Conservation (phyloP, 1,284 basidiomycete species). For the Apiotrichum gamsii region DNA sequence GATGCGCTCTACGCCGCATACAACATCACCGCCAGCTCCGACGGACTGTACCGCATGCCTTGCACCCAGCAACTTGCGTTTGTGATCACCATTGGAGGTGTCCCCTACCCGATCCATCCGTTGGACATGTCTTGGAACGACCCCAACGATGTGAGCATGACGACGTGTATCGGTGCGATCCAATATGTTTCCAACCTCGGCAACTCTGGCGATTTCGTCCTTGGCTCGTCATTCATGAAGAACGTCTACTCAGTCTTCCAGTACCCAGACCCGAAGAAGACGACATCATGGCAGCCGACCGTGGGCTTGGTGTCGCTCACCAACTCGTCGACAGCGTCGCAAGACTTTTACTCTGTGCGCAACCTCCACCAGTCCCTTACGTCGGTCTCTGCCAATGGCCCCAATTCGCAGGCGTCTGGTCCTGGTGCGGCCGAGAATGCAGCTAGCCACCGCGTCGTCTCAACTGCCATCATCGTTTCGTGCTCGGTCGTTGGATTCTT, state of each 20-base stretch:
- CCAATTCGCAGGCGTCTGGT: constrained; percentile 2
- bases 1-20: constrained; percentile 39
- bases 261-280: constrained; percentile 36
- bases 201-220: constrained; percentile 40
- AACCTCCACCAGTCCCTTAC: constrained; percentile 30
- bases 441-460: constrained; percentile 19
- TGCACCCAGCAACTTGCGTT: constrained; percentile 39
- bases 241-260: constrained; percentile 47
- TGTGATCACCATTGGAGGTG: constrained; percentile 37
- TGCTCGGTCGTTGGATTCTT: constrained; percentile 41
- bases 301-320: constrained; percentile 42
- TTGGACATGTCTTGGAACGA: constrained; percentile 45
- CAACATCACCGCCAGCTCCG: constrained; percentile 30
- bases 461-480: constrained; percentile 36
- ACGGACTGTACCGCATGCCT: constrained; percentile 42
- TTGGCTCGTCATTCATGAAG: constrained; percentile 44
- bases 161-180: constrained; percentile 41
- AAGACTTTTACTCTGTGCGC: constrained; percentile 46
- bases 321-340: constrained; percentile 35
- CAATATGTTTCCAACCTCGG: constrained; percentile 34
- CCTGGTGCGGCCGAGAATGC: constrained; percentile 12
- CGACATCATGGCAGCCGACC: constrained; percentile 34
- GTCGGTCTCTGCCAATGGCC: constrained; percentile 22
- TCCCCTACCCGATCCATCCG: constrained; percentile 39
- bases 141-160: constrained; percentile 28